phyloP scores from a whole-genome alignment of 306 rosid genomes.

The Vigna mungo region DNA sequence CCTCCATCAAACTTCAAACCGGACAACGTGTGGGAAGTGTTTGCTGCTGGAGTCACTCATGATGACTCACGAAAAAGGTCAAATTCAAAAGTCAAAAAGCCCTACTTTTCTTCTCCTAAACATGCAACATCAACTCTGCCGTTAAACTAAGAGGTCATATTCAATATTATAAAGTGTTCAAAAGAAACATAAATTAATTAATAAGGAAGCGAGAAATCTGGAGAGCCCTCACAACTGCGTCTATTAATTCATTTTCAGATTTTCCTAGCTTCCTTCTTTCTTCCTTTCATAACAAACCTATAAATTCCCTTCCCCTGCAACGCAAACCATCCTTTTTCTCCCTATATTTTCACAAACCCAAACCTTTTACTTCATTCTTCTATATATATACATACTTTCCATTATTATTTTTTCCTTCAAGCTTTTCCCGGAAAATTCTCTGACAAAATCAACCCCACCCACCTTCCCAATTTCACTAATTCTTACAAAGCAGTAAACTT shows the following conservation, averaged over 20 bases:
- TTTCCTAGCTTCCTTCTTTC: slow-evolving; percentile 21
- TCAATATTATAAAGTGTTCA: no score
- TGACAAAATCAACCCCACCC: slow-evolving; percentile 35
- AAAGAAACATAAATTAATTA: no score
- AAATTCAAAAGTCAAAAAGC: no score
- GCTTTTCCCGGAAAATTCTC: slow-evolving; percentile 27
- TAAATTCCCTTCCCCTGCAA: not conserved
- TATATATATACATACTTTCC: not conserved
- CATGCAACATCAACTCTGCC: no score
- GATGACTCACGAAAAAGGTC: no score
- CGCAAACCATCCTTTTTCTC: not conserved
- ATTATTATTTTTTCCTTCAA: not conserved
- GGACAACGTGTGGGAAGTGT: no score
- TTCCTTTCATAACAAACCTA: slow-evolving; percentile 5
- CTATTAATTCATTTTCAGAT: not conserved
- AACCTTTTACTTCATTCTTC: not conserved
- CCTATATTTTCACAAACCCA: slow-evolving; percentile 53
- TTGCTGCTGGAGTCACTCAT: no score
- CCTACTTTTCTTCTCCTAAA: no score
- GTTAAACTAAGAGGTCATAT: no score
- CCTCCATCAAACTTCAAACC: no score
- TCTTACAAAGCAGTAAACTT: slow-evolving; percentile 29
- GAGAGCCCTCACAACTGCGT: not conserved
- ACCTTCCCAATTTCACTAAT: slow-evolving; percentile 14
- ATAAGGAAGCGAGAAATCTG: not conserved